Base-by-base conservation (phyloP, 352 stramenopile genomes). In the Globisporangium cederbergense region DNA sequence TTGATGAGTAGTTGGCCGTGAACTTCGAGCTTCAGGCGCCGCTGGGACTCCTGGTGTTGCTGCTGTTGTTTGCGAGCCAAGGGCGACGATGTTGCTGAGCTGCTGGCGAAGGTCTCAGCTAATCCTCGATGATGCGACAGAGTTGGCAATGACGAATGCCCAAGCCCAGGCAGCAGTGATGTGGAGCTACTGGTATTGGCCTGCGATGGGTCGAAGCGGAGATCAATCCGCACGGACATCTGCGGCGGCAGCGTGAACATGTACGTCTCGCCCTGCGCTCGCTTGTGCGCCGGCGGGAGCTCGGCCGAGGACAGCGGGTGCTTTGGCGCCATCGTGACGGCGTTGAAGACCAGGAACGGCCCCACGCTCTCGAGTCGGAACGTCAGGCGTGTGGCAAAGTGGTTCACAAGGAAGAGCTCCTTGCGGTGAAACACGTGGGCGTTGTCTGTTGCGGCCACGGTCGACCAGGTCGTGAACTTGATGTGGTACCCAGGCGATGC, bases 391-490 rank as follows among this genome's bases (percentile, higher is more conserved):
- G 83, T 78, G 8, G 71, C 73, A 20, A 89, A 51, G 50, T 71
- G 81, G 34, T 95, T 95, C 0, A 82, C 67, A 11, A 95, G 70
- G 34, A 74, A 74, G 14, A 93, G 34, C 40, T 88, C 70, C 13
- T 76, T 73, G 8, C 64, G 73, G 47, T 91, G 83, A 57, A 83
- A 88, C 2, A 58, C 51, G 56, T 92, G 75, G 30, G 66, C 64
- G 47, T 14, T 53, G 10, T 45, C n/a, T 2, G 25, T 60, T 18
- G 66, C 64, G 22, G 76, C 60, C 13, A 88, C 50, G 14, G 80
- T 90, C 13, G 79, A 88, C 83, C 82, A 95, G 22, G 82, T 93
- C 47, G 79, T 88, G 65, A 94, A 94, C 55, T 79, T 80, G 68
- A 88, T 69, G 60, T 88, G 77, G 43, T 86, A 85, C 30, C 43